Percentiles rank a stretch among this genome's conserved stretches.
These are phyloP conservation scores for Lycium barbarum DNA, from an alignment of 257 asterid species.

Conservation along the genomic window DNA sequence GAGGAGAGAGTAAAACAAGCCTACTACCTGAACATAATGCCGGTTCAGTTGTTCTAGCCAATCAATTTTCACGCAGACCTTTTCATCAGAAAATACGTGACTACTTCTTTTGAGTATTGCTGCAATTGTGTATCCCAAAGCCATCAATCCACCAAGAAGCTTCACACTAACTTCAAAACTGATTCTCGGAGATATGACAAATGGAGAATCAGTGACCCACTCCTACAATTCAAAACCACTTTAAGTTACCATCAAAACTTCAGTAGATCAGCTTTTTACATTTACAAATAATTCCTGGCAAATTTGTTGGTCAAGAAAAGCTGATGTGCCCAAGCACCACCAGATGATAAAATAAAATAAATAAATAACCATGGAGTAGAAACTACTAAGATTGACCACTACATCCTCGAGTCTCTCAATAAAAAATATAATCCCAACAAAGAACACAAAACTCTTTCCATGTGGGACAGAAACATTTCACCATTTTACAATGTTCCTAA, in stretches of 20 bases:
- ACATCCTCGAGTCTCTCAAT: neutral
- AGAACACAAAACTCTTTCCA: neutral
- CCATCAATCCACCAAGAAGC: slow-evolving; percentile 99
- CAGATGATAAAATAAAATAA: neutral
- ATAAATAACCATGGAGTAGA: slow-evolving; percentile 17
- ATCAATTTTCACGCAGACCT: slow-evolving; percentile 90
- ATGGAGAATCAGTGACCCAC: slow-evolving; percentile 96
- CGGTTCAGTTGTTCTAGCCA: slow-evolving; percentile 96
- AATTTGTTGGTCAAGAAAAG: neutral
- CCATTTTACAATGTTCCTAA: neutral
- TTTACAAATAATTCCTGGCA: neutral
- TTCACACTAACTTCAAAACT: slow-evolving; percentile 97
- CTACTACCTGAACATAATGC: slow-evolving; percentile 82
- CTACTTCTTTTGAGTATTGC: slow-evolving; percentile 95
- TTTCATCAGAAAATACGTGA: slow-evolving; percentile 79
- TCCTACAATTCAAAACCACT: slow-evolving; percentile 60
- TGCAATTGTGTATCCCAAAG: slow-evolving; percentile 97
- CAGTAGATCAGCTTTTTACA: slow-evolving; percentile 3
- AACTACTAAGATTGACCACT: neutral
- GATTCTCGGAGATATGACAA: slow-evolving; percentile 98
- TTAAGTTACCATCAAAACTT: slow-evolving; percentile 15
- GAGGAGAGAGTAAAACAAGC: neutral
- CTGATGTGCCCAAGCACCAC: neutral
- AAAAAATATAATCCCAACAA: neutral
- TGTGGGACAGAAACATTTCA: neutral